phyloP scores from a whole-genome alignment of 352 stramenopile species.

The Elongisporangium undulatum region DNA sequence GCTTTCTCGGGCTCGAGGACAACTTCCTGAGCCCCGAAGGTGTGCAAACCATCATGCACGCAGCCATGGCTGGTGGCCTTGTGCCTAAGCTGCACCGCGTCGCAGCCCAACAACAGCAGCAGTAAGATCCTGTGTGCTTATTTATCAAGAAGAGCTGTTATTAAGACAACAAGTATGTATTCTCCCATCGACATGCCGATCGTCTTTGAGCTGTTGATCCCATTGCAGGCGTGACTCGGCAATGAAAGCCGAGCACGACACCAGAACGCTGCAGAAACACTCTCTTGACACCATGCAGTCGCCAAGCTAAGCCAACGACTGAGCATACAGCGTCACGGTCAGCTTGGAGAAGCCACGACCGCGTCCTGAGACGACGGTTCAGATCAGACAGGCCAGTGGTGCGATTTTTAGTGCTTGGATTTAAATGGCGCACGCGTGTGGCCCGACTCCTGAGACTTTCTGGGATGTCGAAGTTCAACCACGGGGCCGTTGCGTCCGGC shows the following conservation, averaged over 20 bases:
- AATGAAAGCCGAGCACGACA: no score
- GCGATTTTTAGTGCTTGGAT: not conserved
- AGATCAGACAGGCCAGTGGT: not conserved
- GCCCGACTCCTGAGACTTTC: not conserved
- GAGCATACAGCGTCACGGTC: no score
- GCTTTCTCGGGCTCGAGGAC: conserved; percentile 75
- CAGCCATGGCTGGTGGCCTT: conserved; percentile 64
- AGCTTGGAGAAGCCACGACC: not conserved
- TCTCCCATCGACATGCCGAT: not conserved
- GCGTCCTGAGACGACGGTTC: not conserved
- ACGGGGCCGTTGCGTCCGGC: not conserved
- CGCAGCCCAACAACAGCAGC: conserved; percentile 8
- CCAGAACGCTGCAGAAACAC: no score
- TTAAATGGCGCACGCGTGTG: not conserved
- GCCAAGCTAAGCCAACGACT: not conserved
- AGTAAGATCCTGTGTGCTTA: not conserved
- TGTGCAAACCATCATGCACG: conserved; percentile 60
- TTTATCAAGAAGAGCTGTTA: not conserved
- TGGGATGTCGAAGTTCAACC: not conserved
- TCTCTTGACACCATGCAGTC: not conserved
- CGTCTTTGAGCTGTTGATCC: no score
- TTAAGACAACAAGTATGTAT: no score
- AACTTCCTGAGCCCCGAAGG: conserved; percentile 69
- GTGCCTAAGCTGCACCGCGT: conserved; percentile 83
- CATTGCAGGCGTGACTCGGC: not conserved